A percentile compares a stretch with the other conserved stretches of the same genome.
Evolutionary conservation across 257 asterid species (phyloP).

Genomic region (Solanum bulbocastanum): DNA sequence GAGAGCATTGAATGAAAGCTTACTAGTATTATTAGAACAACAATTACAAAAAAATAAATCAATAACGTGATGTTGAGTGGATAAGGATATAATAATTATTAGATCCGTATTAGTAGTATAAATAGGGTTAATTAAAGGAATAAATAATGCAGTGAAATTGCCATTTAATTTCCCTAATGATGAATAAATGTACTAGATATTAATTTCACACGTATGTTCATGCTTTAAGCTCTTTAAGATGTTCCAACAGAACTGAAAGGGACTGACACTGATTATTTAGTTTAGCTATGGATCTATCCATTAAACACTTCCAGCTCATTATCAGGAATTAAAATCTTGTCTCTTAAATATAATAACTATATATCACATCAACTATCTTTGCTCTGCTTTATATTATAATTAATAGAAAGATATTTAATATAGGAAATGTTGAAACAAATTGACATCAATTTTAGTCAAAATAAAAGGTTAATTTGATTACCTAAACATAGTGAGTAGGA

Average conservation of each 20-base stretch:
- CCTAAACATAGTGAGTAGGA: neutral
- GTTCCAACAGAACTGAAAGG: neutral
- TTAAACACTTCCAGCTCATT: neutral
- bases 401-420: neutral
- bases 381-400: neutral
- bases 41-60: neutral
- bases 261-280: neutral
- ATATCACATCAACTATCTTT: neutral
- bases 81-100: neutral
- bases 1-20: neutral
- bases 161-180: neutral
- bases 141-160: neutral
- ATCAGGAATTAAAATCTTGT: neutral
- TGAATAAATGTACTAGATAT: neutral
- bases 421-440: neutral
- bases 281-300: neutral
- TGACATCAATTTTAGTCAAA: neutral
- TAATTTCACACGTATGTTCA: neutral
- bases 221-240: neutral
- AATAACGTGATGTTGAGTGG: neutral
- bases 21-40: neutral
- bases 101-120: neutral
- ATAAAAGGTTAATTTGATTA: neutral
- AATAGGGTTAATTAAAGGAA: neutral
- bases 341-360: neutral